A percentile compares a stretch with the other conserved stretches of the same genome.
Evolutionary conservation across 148 eudicot genomes (phyloP).

Genomic region (Simmondsia chinensis): DNA sequence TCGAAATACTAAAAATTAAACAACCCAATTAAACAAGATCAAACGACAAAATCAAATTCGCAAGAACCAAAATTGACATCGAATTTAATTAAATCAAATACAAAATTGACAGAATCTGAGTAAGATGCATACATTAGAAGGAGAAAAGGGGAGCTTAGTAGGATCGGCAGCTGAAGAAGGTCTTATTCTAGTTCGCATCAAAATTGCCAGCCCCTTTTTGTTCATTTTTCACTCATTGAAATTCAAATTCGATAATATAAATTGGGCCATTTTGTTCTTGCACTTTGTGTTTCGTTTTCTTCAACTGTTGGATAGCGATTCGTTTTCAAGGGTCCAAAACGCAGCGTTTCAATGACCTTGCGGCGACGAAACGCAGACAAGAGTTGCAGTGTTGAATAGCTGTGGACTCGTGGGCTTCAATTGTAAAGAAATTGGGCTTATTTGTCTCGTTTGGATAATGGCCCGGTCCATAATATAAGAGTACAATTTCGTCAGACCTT

Average conservation of each 20-base stretch:
- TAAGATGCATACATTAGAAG: constrained; percentile 31
- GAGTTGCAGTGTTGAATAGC: too few species aligned
- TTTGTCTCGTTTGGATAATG: too few species aligned
- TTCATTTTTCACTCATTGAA: constrained; percentile 38
- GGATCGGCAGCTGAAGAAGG: constrained; percentile 26
- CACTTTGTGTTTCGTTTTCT: constrained; percentile 10
- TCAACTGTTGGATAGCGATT: constrained; percentile 3
- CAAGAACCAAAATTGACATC: not conserved
- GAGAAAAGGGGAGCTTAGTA: constrained; percentile 12
- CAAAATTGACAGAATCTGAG: not conserved
- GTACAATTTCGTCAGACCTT: too few species aligned
- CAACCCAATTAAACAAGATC: too few species aligned
- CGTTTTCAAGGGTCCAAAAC: too few species aligned
- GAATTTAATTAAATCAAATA: not conserved
- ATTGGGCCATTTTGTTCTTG: not conserved
- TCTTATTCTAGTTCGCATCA: constrained; percentile 76
- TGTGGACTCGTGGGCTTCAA: too few species aligned
- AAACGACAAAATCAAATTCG: too few species aligned
- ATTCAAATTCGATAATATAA: not conserved
- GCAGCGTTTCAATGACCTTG: too few species aligned
- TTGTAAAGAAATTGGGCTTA: too few species aligned
- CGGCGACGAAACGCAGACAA: too few species aligned
- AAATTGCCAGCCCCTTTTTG: constrained; percentile 68
- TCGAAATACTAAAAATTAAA: too few species aligned
- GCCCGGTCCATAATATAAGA: too few species aligned